Base-by-base conservation (phyloP, 495 filamentous ascomycete species). In the Haplographium delicatum region DNA sequence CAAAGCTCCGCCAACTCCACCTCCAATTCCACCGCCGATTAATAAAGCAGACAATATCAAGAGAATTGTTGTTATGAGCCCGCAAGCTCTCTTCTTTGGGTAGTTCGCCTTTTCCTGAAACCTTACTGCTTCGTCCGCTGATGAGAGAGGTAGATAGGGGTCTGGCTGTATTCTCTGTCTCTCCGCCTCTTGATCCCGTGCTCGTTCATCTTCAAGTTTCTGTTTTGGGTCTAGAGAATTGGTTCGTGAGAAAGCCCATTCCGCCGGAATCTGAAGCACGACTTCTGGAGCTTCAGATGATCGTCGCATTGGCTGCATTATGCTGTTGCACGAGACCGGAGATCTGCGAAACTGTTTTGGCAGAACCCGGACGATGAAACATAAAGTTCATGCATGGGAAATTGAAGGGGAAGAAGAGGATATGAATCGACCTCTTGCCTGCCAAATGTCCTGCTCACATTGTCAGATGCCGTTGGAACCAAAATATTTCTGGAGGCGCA, bases 11-110 rank as follows among this genome's bases (percentile, higher is more conserved):
- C 50, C 55, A 24, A 58, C 26, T 19, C 55, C 55, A 2, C 55
- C 55, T 25, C 50, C 55, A 26, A 58, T 50, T 15, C 50, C 55
- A 16, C 50, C 55, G 8, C 55, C 55, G 20, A 58, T 23, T 13
- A 53, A 23, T 16, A 58, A 58, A 4, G 55, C 55, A 13, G 43
- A 16, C 5, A 45, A 6, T 1, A 49, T 20, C 1, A 53, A n/a
- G 5, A 53, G 25, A 6, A 50, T 23, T 3, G 40, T 49, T 5
- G 20, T 41, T 3, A 49, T 16, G 3, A 53, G 22, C 16, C 46
- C 31, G 31, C 37, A 38, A 4, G 13, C 30, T n/a, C 40, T 45
- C 26, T 30, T 3, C 15, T 23, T 22, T 6, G 28, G 7, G 11
- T 4, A n/a, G n/a, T n/a, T 10, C 7, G n/a, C 7, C 28, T 20